Evolutionary conservation across 2,329 filamentous ascomycete genomes (phyloP), one percentile per base, ranked within the genome.

Genomic region (Monosporascus sp.): DNA sequence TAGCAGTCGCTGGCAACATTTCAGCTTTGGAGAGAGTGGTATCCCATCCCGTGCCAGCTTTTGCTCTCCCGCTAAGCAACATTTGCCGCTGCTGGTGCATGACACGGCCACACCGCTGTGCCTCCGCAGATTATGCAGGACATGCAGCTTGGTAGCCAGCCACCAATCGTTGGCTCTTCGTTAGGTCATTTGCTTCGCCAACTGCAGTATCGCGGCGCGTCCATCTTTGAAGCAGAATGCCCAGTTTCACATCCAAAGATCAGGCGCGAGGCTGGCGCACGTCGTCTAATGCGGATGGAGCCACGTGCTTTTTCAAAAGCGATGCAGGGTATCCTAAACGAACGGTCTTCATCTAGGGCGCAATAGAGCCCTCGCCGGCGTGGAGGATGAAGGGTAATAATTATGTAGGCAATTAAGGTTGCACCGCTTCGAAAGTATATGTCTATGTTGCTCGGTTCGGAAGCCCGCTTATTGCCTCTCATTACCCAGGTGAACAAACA

Each of bases 61-160:
- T 24, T 35, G 31, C 31, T 43, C 18, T 43, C 39, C 18, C 18
- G 8, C n/a, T 20, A 43, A 43, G 39, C n/a, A 43, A 8, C 8
- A n/a, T 14, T 24, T 43, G 39, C 20, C 20, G 39, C 18, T 20
- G 39, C 9, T 20, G 39, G 22, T 43, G 18, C 8, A 14, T 25
- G 24, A 24, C 48, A 50, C 38, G 31, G 48, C 48, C 48, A 50
- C 48, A 45, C 37, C 38, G 48, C 48, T 41, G 46, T 48, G 20
- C 17, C 39, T 44, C 41, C 41, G 31, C 31, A 14, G 31, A 35
- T 27, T 46, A 22, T 24, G 24, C 11, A 6, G 22, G 18, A 46
- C 14, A 22, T 46, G 43, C 24, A 46, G 43, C 43, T 31, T 46
- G 43, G 22, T 46, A n/a, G n/a, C 47, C 47, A 39, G 47, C 47